Evolutionary conservation across 495 filamentous ascomycete genomes (phyloP), one percentile per base, ranked within the genome.

Genomic region (Xylaria palmicola): DNA sequence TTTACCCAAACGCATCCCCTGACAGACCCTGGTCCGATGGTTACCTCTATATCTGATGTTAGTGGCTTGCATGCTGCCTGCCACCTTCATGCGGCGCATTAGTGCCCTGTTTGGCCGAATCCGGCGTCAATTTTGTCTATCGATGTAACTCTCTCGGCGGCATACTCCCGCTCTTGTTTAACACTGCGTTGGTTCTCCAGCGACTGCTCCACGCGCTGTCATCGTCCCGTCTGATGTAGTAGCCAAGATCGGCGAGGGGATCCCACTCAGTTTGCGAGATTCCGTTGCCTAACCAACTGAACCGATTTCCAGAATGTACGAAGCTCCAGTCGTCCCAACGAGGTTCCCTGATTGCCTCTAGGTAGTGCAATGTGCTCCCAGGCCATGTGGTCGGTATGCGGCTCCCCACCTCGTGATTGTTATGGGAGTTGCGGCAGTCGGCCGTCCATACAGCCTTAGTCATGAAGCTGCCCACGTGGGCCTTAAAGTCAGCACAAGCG

Each of bases 291-390:
- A 84, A 64, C 62, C 76, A 79, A 19, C 69, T 68, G 68, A 83
- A 83, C 27, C 80, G 62, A 50, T 83, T 81, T 6, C 71, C 70
- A 0, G 63, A 60, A 60, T 83, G 82, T 48, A 68, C 62, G 39
- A 81, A 51, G 3, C 82, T 69, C 64, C 74, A 86, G 62, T 85
- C 83, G 50, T 86, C 81, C 32, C 64, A 70, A 1, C 82, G 73
- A 2, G 77, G 71, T 37, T 74, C 65, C 40, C 75, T 70, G 37
- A 85, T 51, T 3, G 77, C 73, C 48, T 87, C 79, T 50, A 83
- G 78, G 65, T 79, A 86, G 59, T 83, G 79, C 9, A 80, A 65
- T 6, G 71, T 68, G 26, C 70, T 77, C 0, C 80, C 81, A 1
- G 77, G 72, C 63, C 77, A 82, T 5, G 76, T 66, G 6, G 75